A percentile compares a stretch with the other conserved stretches of the same genome.
These are phyloP conservation scores for Populus simonii DNA, from an alignment of 345 rosid genomes.

Conservation along the genomic window DNA sequence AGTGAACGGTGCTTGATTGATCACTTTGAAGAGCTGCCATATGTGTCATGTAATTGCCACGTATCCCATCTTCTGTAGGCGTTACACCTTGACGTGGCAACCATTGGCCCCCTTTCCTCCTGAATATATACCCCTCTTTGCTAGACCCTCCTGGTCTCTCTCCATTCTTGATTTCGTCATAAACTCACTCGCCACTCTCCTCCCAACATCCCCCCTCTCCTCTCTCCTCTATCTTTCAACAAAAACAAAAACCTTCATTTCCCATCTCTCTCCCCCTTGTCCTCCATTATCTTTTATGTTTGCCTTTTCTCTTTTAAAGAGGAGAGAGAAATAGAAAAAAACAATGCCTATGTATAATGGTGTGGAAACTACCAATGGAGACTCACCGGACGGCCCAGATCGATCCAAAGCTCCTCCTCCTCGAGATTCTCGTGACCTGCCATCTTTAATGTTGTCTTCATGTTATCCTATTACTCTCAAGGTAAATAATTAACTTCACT, in stretches of 20 bases:
- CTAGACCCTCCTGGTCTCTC: neutral
- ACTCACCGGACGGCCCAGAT: constrained; percentile 33
- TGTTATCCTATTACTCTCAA: constrained; percentile 74
- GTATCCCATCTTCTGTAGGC: constrained; percentile 33
- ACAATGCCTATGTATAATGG: constrained; percentile 41
- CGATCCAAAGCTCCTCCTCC: constrained; percentile 27
- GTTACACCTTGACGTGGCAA: constrained; percentile 49
- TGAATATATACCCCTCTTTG: constrained; percentile 35
- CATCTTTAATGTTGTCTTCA: constrained; percentile 49
- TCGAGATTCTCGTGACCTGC: constrained; percentile 45
- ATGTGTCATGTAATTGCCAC: constrained; percentile 46
- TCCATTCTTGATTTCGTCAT: neutral
- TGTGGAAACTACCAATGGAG: constrained; percentile 26
- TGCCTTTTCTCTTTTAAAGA: neutral
- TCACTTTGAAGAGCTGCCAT: constrained; percentile 32
- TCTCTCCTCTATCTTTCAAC: neutral
- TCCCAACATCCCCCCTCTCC: neutral
- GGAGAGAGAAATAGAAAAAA: neutral
- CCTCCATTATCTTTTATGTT: neutral
- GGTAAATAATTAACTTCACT: constrained; percentile 32
- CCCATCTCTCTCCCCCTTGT: neutral
- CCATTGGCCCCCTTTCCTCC: constrained; percentile 36
- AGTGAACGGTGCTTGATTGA: constrained; percentile 21
- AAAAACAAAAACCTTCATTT: neutral
- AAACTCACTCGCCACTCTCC: neutral